Evolutionary conservation across 345 rosid species (phyloP).

Genomic region (Melaleuca alternifolia): DNA sequence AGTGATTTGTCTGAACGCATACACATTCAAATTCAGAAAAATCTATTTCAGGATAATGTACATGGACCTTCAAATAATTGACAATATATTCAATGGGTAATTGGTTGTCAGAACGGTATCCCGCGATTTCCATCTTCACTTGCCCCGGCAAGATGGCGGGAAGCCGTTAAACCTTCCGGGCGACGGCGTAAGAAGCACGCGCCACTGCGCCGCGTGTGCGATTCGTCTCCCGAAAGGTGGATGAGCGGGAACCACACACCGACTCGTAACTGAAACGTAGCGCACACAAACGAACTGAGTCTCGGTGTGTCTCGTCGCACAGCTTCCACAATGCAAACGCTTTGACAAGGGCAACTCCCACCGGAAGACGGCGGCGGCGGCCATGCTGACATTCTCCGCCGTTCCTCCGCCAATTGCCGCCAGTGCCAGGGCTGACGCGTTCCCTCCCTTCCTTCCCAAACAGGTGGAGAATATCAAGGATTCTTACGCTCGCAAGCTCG

Average conservation of each 20-base stretch:
- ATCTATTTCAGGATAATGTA: background rate
- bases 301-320: background rate
- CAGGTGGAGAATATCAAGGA: slow-evolving; percentile 46
- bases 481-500: slow-evolving; percentile 44
- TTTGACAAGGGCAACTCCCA: background rate
- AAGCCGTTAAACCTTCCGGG: background rate
- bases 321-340: background rate
- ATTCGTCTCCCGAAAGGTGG: background rate
- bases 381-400: background rate
- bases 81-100: background rate
- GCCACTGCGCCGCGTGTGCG: background rate
- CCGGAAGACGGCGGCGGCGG: background rate
- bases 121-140: background rate
- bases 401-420: slow-evolving; percentile 9
- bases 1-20: background rate
- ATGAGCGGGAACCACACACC: background rate
- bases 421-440: slow-evolving; percentile 6
- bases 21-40: background rate
- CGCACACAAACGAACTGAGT: background rate
- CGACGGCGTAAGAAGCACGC: background rate
- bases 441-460: slow-evolving; percentile 56
- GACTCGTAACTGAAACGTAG: background rate
- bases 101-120: background rate
- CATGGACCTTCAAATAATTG: background rate
- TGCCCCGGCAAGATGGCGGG: background rate